Evolutionary conservation across 768 basidiomycete species (phyloP).

Genomic region (Suillus placidus): DNA sequence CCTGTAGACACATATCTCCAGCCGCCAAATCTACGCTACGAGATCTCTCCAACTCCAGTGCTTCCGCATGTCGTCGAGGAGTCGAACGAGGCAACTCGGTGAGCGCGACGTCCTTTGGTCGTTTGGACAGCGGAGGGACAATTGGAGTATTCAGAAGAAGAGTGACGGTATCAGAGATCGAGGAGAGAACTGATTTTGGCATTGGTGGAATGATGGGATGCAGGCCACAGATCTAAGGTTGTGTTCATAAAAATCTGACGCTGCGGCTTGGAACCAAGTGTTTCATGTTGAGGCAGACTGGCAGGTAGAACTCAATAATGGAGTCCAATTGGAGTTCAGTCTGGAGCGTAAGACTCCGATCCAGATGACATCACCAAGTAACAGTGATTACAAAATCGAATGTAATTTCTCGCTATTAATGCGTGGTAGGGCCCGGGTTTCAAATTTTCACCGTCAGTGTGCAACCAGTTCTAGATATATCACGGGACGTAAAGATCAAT

Average conservation of each 20-base stretch:
- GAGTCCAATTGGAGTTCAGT: not conserved
- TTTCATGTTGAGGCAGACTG: not conserved
- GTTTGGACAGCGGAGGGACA: conserved; percentile 10
- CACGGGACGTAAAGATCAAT: not conserved
- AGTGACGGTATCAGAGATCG: conserved; percentile 17
- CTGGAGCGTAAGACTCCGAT: not conserved
- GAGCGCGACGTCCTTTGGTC: conserved; percentile 20
- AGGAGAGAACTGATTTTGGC: conserved; percentile 17
- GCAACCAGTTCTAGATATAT: not conserved
- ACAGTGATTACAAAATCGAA: no score
- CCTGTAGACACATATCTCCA: conserved; percentile 13
- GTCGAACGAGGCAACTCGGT: conserved; percentile 18
- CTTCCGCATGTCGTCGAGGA: not conserved
- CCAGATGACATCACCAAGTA: not conserved
- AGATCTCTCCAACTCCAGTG: conserved; percentile 3
- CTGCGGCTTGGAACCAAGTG: no score
- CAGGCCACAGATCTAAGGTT: not conserved
- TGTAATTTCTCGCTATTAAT: not conserved
- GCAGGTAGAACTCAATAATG: not conserved
- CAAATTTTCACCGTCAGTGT: no score
- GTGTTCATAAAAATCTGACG: not conserved
- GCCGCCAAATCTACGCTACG: conserved; percentile 8
- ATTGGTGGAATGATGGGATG: not conserved
- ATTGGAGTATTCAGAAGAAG: conserved; percentile 30
- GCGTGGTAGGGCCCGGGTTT: not conserved